Conservation (phyloP, 2,329 filamentous ascomycete genomes). For the Podosphaera aphanis region DNA sequence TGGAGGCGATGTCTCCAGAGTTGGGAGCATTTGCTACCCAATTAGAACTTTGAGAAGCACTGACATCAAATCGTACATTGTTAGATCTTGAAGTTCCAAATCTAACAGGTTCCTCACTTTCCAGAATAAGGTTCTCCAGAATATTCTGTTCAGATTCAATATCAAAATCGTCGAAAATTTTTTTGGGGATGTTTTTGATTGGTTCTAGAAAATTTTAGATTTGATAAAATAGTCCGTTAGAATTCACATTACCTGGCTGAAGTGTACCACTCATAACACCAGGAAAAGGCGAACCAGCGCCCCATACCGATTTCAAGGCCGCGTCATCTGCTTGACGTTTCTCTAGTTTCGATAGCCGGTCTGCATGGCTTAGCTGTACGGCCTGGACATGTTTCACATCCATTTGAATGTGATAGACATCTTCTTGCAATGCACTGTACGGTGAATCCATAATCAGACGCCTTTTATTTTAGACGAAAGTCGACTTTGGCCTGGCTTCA, state of each 20-base stretch:
- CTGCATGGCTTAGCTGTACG: constrained; percentile 36
- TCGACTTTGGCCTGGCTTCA: background rate
- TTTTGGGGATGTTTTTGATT: constrained; percentile 52
- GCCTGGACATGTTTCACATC: constrained; percentile 45
- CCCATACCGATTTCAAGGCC: constrained; percentile 67
- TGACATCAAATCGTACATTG: constrained; percentile 93
- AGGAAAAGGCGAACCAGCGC: constrained; percentile 78
- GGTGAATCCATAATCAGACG: constrained; percentile 37
- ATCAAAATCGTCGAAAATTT: constrained; percentile 77
- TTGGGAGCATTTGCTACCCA: constrained; percentile 67
- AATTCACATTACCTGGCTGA: constrained; percentile 47
- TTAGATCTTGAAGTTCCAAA: constrained; percentile 82
- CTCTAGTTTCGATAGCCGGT: constrained; percentile 36
- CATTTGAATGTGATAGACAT: constrained; percentile 45
- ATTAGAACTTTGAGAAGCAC: constrained; percentile 65
- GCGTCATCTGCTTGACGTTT: constrained; percentile 45
- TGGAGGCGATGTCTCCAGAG: constrained; percentile 58
- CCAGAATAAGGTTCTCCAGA: constrained; percentile 60
- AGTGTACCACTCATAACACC: constrained; percentile 60
- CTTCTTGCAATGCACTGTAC: constrained; percentile 35
- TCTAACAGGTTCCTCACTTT: constrained; percentile 62
- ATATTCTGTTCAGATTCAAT: constrained; percentile 58
- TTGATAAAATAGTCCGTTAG: background rate
- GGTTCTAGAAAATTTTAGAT: constrained; percentile 32
- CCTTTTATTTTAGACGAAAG: constrained; percentile 3